Base-by-base conservation (phyloP, 805 yeast genomes). In the Nakazawaea holstii region DNA sequence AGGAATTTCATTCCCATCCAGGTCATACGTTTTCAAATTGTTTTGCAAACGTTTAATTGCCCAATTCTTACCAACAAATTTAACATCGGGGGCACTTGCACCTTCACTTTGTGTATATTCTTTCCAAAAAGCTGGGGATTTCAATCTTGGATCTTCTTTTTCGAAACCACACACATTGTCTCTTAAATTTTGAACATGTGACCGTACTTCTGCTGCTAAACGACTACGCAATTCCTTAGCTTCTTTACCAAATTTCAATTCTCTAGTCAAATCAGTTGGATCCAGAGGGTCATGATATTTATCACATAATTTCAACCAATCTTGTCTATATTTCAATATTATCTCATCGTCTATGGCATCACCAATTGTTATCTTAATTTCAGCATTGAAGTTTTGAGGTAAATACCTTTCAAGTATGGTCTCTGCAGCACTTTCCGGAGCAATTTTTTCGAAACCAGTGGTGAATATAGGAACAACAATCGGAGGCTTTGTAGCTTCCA, bases 401-500 rank as follows among this genome's bases (percentile, higher is more conserved):
- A 83, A 54, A 61, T 75, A 74, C 45, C 85, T 68, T 46, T 78
- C 76, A 53, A 82, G 58, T n/a, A 80, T 67, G 14, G 72, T 64
- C 17, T 72, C 79, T 6, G 82, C 77, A 24, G 77, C 68, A 47
- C 73, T 77, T 64, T 92, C 98, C 0, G 97, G 96, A 9, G 85
- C 83, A 26, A 91, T 77, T 58, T 84, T 80, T 60, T 92, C 96
- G 57, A 92, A 86, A 0, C 99, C 99, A 43, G 81, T 76, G 5
- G 87, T 70, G 59, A 83, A 92, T 14, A 92, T 84, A 1, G 98
- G 98, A 13, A 94, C 80, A 13, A 92, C 78, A 1, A 91, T 79
- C 0, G 99, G 98, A 0, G 92, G 80, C 50, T 77, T 76, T 0
- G 92, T 82, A 8, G 95, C 72, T 62, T 92, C 99, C 47, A 94